A percentile compares a stretch with the other conserved stretches of the same genome.
phyloP scores from a whole-genome alignment of 352 stramenopile genomes.

The Phytophthora sojae region DNA sequence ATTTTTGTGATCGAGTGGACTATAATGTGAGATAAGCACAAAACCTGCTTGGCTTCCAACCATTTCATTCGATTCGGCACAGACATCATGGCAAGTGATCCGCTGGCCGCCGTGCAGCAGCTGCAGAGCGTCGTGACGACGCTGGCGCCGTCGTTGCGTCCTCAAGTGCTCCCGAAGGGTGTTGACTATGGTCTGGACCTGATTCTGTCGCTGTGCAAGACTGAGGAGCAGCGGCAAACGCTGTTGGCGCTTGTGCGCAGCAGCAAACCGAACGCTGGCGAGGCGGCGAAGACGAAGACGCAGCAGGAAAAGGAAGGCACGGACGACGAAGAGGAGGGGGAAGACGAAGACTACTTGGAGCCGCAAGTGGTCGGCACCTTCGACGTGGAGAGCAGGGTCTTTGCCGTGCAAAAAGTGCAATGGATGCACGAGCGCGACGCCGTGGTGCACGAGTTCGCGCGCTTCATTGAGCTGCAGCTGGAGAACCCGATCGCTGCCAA shows the following conservation, averaged over 20 bases:
- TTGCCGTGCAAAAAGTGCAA: conserved; percentile 65
- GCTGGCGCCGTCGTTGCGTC: conserved; percentile 61
- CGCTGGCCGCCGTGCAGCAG: conserved; percentile 68
- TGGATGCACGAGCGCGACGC: conserved; percentile 73
- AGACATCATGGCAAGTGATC: conserved; percentile 46
- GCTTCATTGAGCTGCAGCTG: conserved; percentile 80
- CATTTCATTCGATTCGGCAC: conserved; percentile 15
- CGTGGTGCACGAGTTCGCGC: conserved; percentile 74
- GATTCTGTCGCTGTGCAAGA: conserved; percentile 68
- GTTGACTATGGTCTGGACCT: conserved; percentile 67
- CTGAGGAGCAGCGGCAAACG: conserved; percentile 62
- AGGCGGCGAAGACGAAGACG: conserved; percentile 22
- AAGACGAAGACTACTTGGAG: conserved; percentile 33
- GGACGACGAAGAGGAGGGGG: conserved; percentile 39
- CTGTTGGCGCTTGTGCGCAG: conserved; percentile 55
- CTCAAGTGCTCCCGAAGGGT: conserved; percentile 78
- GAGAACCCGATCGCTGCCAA: conserved; percentile 50
- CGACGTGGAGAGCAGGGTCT: conserved; percentile 66
- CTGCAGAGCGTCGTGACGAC: conserved; percentile 63
- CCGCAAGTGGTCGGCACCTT: conserved; percentile 66
- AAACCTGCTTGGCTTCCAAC: conserved; percentile 32
- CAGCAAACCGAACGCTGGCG: conserved; percentile 40
- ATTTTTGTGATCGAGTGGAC: conserved; percentile 5
- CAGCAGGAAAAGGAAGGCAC: conserved; percentile 58
- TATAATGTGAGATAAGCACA: conserved; percentile 13